Conservation (phyloP, 208 protist species). For the Entamoeba dispar region DNA sequence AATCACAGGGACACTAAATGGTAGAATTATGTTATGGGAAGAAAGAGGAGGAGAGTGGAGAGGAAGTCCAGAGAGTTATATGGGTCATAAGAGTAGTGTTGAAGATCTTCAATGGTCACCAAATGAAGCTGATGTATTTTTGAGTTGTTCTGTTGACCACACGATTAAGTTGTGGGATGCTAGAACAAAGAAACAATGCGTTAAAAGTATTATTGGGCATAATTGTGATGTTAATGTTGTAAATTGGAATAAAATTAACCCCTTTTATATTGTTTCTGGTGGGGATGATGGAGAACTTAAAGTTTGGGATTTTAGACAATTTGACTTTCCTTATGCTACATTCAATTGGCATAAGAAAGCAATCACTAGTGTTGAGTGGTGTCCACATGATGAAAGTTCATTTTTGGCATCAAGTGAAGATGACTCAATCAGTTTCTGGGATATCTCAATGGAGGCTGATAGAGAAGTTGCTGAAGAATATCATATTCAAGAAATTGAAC, state of each 20-base stretch:
- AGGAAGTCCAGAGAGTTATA: neutral
- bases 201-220: neutral
- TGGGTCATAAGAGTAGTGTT: neutral
- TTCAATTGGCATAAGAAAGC: neutral
- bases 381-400: neutral
- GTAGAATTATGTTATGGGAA: neutral
- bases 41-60: neutral
- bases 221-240: neutral
- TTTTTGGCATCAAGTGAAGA: neutral
- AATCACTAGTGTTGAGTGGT: neutral
- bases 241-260: neutral
- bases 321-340: neutral
- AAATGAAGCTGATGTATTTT: neutral
- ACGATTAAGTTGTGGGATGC: neutral
- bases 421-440: constrained; percentile 69
- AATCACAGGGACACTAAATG: neutral
- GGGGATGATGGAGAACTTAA: neutral
- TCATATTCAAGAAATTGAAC: constrained; percentile 46
- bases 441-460: constrained; percentile 80
- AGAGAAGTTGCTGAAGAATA: constrained; percentile 57
- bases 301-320: neutral
- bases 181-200: neutral
- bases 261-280: neutral
- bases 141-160: neutral
- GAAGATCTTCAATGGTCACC: neutral